Evolutionary conservation across 148 eudicot species (phyloP).

Genomic region (Fallopia convolvulus): DNA sequence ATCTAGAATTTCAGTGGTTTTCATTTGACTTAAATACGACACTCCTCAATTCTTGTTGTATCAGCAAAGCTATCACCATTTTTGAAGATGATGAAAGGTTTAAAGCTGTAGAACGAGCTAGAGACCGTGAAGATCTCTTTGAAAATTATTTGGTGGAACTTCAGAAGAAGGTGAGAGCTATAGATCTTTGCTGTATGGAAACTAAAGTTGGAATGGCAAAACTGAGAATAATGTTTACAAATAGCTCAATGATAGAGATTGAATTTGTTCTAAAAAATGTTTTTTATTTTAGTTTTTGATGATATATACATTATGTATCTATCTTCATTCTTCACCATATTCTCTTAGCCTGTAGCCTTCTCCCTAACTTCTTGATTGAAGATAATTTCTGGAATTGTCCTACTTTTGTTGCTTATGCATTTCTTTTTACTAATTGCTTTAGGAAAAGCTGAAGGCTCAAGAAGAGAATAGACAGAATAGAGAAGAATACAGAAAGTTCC

Average conservation of each 20-base stretch:
- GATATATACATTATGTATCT: neutral
- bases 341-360: neutral
- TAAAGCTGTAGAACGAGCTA: constrained; percentile 76
- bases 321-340: neutral
- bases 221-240: neutral
- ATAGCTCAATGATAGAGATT: neutral
- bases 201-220: neutral
- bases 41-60: constrained; percentile 9
- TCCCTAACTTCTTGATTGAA: neutral
- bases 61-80: constrained; percentile 78
- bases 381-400: neutral
- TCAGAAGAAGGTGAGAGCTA: constrained; percentile 59
- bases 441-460: constrained; percentile 92
- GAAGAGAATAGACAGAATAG: constrained; percentile 73
- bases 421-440: constrained; percentile 14
- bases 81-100: constrained; percentile 95
- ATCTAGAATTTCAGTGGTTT: neutral
- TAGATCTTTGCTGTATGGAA: neutral
- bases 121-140: constrained; percentile 91
- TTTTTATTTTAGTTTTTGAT: neutral
- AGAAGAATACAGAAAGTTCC: constrained; percentile 66
- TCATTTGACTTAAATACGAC: neutral
- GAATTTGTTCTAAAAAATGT: neutral
- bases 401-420: constrained; percentile 3
- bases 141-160: constrained; percentile 81